Base-by-base conservation (phyloP, 225 moss, liverwort and hornwort species). In the Physcomitrellopsis africana region DNA sequence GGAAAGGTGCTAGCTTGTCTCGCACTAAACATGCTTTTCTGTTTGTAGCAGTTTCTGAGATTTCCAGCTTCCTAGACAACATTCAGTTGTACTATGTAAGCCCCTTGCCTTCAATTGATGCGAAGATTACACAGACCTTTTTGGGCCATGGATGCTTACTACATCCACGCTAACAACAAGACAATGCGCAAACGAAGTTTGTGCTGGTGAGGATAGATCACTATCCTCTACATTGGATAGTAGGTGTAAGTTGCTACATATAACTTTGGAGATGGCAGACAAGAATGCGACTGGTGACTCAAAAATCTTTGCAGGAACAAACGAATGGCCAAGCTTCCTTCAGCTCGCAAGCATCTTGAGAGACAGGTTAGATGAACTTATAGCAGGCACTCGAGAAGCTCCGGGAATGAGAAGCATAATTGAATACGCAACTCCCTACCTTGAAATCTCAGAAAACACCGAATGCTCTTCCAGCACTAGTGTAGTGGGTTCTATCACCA, bases 331-430 rank as follows among this genome's bases (percentile, higher is more conserved):
- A 5, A 29, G 1, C 27, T 48, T 46, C 12, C 12, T 72, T 18
- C 60, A 60, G 47, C 22, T 60, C 8, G 70, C 27, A 72, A 23
- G 26, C n/a, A 23, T 29, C 29, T 60, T 49, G 48, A 60, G 72
- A 32, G 48, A 60, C 46, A 71, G 45, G 47, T 60, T 71, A n/a
- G 60, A 72, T 72, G 60, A 60, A 12, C 12, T 72, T 16, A 19
- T 72, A 26, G 47, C 27, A 59, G 71, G 60, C 14, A 60, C 47
- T 13, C 41, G 11, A 59, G 60, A 47, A 71, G 27, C 58, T 47
- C 24, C 71, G 17, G 59, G 56, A 42, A 47, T 27, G 59, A 27
- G 14, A 70, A 26, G 17, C 43, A 58, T 24, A 5, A 10, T 47
- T 14, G 13, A 65, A 17, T 17, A 49, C n/a, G 67, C 51, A 20